Conservation (phyloP, 768 basidiomycete genomes). For the Phallus indusiatus region DNA sequence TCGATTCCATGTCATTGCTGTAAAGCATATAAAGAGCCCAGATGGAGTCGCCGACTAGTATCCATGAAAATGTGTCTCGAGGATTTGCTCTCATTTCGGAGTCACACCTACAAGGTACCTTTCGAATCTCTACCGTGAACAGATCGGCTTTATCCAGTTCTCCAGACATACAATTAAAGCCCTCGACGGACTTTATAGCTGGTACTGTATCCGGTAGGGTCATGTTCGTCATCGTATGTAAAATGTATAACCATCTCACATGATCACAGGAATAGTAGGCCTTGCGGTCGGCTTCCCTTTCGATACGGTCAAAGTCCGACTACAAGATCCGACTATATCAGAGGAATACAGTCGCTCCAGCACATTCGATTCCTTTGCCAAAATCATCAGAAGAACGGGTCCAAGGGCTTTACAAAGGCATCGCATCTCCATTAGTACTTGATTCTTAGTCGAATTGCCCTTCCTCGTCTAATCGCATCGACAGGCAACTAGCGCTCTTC, state of each 20-base stretch:
- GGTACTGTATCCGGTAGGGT: neutral
- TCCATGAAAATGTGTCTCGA: neutral
- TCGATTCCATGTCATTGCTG: neutral
- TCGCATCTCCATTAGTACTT: conserved; percentile 68
- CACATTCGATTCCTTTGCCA: conserved; percentile 53
- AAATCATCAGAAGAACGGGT: conserved; percentile 65
- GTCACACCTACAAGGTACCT: neutral
- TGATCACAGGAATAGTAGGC: conserved; percentile 42
- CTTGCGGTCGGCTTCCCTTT: conserved; percentile 70
- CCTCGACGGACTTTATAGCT: neutral
- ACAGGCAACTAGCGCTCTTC: conserved; percentile 58
- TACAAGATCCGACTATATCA: conserved; percentile 56
- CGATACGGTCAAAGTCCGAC: conserved; percentile 78
- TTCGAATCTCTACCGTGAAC: too few species aligned
- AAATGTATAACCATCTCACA: neutral
- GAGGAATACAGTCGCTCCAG: conserved; percentile 41
- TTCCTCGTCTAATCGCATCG: neutral
- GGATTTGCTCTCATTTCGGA: neutral
- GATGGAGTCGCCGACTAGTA: neutral
- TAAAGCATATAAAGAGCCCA: neutral
- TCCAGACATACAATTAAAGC: neutral
- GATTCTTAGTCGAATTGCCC: neutral
- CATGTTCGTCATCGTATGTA: neutral
- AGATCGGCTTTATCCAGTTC: neutral
- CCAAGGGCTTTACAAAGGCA: conserved; percentile 63